These are phyloP conservation scores for Sclerotinia minor DNA, from an alignment of 2,329 filamentous ascomycete genomes.

Conservation along the genomic window DNA sequence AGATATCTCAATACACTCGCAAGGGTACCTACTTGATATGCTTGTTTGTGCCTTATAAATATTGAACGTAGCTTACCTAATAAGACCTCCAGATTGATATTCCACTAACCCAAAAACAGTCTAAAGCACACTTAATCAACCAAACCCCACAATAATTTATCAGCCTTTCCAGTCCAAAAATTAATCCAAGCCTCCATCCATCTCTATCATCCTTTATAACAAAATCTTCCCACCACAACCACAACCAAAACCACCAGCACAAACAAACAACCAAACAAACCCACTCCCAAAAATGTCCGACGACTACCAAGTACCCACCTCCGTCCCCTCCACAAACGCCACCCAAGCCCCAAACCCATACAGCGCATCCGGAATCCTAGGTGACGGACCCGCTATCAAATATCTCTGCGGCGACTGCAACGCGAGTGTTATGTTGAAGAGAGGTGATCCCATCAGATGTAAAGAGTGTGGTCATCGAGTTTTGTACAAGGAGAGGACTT, in stretches of 20 bases:
- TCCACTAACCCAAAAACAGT: neutral
- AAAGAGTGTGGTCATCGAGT: slow-evolving; percentile 93
- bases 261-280: neutral
- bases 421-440: slow-evolving; percentile 70
- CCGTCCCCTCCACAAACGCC: slow-evolving; percentile 4
- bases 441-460: slow-evolving; percentile 80
- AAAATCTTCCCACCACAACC: slow-evolving; percentile 8
- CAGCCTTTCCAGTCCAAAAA: neutral
- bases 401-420: slow-evolving; percentile 87
- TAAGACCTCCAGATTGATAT: no score
- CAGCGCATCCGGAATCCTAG: slow-evolving; percentile 36
- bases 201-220: slow-evolving; percentile 1
- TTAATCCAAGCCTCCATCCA: neutral
- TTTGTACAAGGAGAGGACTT: slow-evolving; percentile 92
- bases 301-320: slow-evolving; percentile 24
- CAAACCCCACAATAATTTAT: slow-evolving; percentile 18
- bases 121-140: neutral
- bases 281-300: slow-evolving; percentile 11
- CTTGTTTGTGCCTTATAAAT: neutral
- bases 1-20: no score
- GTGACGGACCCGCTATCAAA: slow-evolving; percentile 58
- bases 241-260: neutral
- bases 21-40: neutral
- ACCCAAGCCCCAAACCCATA: slow-evolving; percentile 39
- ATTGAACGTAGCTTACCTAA: no score